phyloP scores from a whole-genome alignment of 2,329 filamentous ascomycete species.

The Colletotrichum tabaci region DNA sequence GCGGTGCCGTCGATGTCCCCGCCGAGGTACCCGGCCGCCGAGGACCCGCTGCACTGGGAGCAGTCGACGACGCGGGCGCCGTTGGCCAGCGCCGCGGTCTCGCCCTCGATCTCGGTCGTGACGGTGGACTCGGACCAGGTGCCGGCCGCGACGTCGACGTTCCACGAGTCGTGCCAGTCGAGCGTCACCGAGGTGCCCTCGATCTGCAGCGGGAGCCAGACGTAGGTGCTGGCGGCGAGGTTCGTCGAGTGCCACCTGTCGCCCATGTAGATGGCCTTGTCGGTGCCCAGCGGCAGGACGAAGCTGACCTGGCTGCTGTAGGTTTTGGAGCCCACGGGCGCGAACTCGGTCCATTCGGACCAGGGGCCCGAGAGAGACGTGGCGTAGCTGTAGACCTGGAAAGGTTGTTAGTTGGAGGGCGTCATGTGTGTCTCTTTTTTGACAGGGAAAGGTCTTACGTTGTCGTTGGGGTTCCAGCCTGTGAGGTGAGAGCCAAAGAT shows the following conservation, averaged over 20 bases:
- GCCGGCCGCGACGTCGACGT: conserved; percentile 60
- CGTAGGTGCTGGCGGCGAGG: conserved; percentile 72
- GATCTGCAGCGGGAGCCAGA: conserved; percentile 74
- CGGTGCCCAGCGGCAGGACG: conserved; percentile 62
- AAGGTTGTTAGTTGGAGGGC: not conserved
- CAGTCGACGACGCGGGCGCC: conserved; percentile 65
- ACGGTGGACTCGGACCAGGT: conserved; percentile 60
- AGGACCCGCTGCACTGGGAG: conserved; percentile 63
- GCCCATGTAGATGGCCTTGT: conserved; percentile 72
- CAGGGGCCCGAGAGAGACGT: conserved; percentile 72
- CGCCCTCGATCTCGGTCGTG: conserved; percentile 67
- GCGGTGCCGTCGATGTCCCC: conserved; percentile 62
- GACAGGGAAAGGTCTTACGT: conserved; percentile 54
- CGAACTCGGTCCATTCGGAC: conserved; percentile 73
- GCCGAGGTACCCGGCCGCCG: conserved; percentile 69
- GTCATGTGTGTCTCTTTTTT: no score
- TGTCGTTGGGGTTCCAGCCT: conserved; percentile 75
- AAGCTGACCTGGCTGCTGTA: conserved; percentile 74
- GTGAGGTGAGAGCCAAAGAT: conserved; percentile 74
- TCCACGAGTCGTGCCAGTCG: conserved; percentile 69
- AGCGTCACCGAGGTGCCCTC: conserved; percentile 66
- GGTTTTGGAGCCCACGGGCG: conserved; percentile 68
- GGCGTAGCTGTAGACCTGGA: conserved; percentile 67
- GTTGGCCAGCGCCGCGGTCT: conserved; percentile 60
- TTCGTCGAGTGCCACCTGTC: conserved; percentile 76